A percentile compares a stretch with the other conserved stretches of the same genome.
Conservation (phyloP, 176 grass and related monocot species). For the Juncus effusus region DNA sequence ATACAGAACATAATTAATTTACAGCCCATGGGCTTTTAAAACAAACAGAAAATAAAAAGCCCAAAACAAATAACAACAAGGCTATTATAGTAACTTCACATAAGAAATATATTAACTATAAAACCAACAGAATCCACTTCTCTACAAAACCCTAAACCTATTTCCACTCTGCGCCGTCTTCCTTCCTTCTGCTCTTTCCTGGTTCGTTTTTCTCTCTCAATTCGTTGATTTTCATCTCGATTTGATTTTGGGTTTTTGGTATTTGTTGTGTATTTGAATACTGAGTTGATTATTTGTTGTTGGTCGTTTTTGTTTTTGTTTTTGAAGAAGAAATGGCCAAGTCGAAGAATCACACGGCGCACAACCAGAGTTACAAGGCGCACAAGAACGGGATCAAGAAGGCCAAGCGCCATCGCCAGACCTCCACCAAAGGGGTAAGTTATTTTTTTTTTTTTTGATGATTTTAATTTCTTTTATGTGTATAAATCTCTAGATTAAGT, state of each 20-base stretch:
- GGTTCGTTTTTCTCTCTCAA: background rate
- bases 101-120: slow-evolving; percentile 8
- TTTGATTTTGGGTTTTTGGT: background rate
- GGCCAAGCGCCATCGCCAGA: slow-evolving; percentile 66
- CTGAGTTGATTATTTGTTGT: background rate
- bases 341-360: slow-evolving; percentile 92
- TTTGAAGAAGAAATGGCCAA: slow-evolving; percentile 60
- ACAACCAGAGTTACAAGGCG: slow-evolving; percentile 86
- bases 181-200: background rate
- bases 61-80: too few relatives aligned
- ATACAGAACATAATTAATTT: background rate
- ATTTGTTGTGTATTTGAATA: background rate
- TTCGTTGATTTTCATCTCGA: background rate
- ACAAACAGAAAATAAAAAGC: too few relatives aligned
- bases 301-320: background rate
- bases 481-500: background rate
- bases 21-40: too few relatives aligned
- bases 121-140: background rate
- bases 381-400: slow-evolving; percentile 91
- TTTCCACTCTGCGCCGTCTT: slow-evolving; percentile 28
- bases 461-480: background rate
- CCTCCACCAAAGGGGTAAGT: slow-evolving; percentile 79
- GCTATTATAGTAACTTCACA: too few relatives aligned
- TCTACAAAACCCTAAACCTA: slow-evolving; percentile 40
- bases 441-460: background rate